Conservation (phyloP, 805 yeast species). For the Zygosaccharomyces bisporus region DNA sequence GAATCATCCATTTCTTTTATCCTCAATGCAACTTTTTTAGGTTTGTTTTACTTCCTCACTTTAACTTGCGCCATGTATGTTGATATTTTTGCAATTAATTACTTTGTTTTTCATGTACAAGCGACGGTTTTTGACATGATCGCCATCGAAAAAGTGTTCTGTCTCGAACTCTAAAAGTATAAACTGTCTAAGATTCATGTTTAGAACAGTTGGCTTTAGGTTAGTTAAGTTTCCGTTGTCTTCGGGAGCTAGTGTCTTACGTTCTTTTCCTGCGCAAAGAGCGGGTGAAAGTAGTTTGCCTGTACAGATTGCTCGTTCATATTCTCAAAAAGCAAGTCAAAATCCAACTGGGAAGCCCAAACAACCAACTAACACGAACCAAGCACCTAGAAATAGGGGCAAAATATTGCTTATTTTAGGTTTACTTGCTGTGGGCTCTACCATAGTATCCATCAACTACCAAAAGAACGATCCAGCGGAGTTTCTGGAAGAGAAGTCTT, state of each 20-base stretch:
- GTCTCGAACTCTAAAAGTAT: no score
- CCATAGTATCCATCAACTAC: conserved; percentile 42
- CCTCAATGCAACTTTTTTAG: not conserved
- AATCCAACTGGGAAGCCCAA: not conserved
- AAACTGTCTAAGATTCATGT: conserved; percentile 4
- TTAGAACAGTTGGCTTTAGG: not conserved
- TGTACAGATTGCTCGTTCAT: not conserved
- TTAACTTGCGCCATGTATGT: not conserved
- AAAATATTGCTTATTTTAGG: conserved; percentile 41
- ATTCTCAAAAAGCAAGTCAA: not conserved
- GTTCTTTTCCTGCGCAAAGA: not conserved
- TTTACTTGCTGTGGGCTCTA: conserved; percentile 46
- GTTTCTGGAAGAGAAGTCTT: conserved; percentile 38
- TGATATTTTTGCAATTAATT: not conserved
- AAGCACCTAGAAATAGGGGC: conserved; percentile 26
- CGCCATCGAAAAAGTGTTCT: not conserved
- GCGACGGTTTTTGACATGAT: not conserved
- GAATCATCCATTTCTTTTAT: conserved; percentile 2
- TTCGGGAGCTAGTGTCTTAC: not conserved
- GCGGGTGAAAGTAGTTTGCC: not conserved
- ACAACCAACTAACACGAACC: not conserved
- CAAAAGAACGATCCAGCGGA: conserved; percentile 44
- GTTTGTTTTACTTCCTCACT: not conserved
- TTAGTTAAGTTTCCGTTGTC: not conserved
- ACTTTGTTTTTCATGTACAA: not conserved